Evolutionary conservation across 2,329 filamentous ascomycete species (phyloP), one percentile per base, ranked within the genome.

Genomic region (Pleomassaria siparia): DNA sequence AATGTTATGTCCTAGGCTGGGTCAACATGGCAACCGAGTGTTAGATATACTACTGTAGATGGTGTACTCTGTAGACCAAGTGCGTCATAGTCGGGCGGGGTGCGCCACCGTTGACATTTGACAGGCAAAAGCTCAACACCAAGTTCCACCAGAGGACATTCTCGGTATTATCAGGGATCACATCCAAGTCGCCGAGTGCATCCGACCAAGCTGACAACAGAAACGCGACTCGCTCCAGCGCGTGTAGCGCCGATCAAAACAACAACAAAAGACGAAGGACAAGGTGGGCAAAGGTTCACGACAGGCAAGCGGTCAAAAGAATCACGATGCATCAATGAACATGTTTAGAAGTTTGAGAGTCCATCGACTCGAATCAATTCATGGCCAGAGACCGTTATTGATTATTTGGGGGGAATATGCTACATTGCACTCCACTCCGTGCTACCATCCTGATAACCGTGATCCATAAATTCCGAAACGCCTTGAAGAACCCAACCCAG

Each of bases 401-500:
- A 66, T 64, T 62, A 64, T 54, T n/a, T n/a, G n/a, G 59, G 64
- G 63, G 45, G 40, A 39, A 64, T 69, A 70, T 69, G 69, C 63
- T 69, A 68, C 67, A 69, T 64, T 55, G 62, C 60, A 30, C 62
- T 54, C 65, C 62, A 50, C 55, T 62, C 53, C 56, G 52, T 62
- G 64, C 64, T 62, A 64, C 60, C 63, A 59, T 65, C 58, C 62
- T 58, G 60, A 58, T 59, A 62, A 59, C 66, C 65, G 58, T 67
- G 58, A 68, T 61, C 64, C 64, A 51, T 69, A 56, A 43, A 32
- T 60, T 56, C 67, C 60, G 51, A 54, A 70, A 70, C 67, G 66
- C 67, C 67, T 51, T 53, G 50, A 56, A 41, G 59, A 54, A 51
- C 58, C 54, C 58, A 63, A 54, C 56, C 58, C 35, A 12, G 20